Conservation (phyloP, 1,284 basidiomycete species). For the Mycosarcoma mackinlayi region DNA sequence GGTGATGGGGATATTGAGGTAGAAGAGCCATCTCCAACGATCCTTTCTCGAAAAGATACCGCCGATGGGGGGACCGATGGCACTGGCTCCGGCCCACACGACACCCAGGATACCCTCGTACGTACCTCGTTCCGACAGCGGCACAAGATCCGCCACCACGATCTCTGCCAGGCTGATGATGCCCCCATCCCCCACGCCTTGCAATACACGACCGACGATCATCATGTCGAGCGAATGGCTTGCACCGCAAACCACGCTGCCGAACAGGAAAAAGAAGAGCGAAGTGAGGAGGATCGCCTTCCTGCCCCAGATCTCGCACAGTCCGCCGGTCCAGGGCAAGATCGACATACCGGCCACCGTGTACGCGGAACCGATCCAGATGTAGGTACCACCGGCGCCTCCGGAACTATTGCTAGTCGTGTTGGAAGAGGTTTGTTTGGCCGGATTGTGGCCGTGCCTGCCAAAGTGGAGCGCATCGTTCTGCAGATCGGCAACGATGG, state of each 20-base stretch:
- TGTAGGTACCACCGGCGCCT: conserved; percentile 29
- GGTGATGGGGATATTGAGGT: conserved; percentile 51
- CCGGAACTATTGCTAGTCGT: neutral
- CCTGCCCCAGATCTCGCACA: conserved; percentile 47
- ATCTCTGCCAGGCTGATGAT: conserved; percentile 50
- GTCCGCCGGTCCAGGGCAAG: conserved; percentile 32
- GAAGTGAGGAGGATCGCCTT: conserved; percentile 33
- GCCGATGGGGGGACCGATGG: conserved; percentile 51
- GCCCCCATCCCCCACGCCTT: conserved; percentile 45
- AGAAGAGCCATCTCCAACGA: conserved; percentile 53
- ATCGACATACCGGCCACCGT: conserved; percentile 43
- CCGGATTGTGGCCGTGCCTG: conserved; percentile 7
- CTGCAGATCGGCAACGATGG: conserved; percentile 42
- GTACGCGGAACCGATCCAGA: conserved; percentile 50
- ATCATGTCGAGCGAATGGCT: conserved; percentile 31
- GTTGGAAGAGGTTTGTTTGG: neutral
- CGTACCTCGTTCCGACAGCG: conserved; percentile 36
- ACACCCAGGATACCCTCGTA: conserved; percentile 56
- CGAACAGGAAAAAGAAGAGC: conserved; percentile 38
- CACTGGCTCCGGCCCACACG: conserved; percentile 47
- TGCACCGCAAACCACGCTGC: conserved; percentile 27
- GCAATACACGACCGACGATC: conserved; percentile 36
- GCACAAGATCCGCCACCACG: conserved; percentile 49
- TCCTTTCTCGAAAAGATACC: conserved; percentile 32
- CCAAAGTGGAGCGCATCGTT: conserved; percentile 26